Base-by-base conservation (phyloP, 306 rosid species). In the Vigna unguiculata region DNA sequence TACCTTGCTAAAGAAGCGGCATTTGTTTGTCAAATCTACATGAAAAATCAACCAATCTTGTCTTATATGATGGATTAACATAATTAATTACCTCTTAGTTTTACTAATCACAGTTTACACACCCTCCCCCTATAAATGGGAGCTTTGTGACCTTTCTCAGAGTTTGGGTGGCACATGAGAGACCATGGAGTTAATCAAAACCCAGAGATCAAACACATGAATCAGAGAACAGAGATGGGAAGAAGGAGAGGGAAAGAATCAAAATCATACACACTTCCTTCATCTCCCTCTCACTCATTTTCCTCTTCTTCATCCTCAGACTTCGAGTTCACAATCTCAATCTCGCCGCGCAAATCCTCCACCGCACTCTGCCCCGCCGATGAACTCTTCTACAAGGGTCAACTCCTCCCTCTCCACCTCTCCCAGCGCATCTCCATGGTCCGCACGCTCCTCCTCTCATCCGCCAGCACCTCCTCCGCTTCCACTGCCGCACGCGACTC, bases 331-430 rank as follows among this genome's bases (percentile, higher is more conserved):
- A 89, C 97, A 0, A 79, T 95, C 82, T 89, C 96, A 4, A 58
- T 89, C 68, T 90, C 97, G 0, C 97, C 97, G 0, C 85, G 90
- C 15, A 93, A 90, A 68, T 88, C 95, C 25, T 83, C 93, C 81
- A 65, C 83, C 58, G n/a, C 85, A 0, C 90, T 84, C 21, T 95
- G 97, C 60, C 93, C 93, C 0, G 98, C 98, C 15, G 98, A 95
- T 81, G 96, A 95, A 51, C 97, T 95, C 62, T 95, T 95, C 93
- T 92, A 89, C 89, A 90, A 89, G 47, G 97, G 97, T 40, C 96
- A 92, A 73, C 91, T 92, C 51, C 70, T 95, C 3, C 98, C 98
- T 2, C 97, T 95, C 51, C 91, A 89, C 75, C 91, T 87, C 81
- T 89, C 97, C 2, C 87, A 95, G 0, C 96, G 97, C 49, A 84